phyloP scores from a whole-genome alignment of 1,284 basidiomycete genomes.

The Ceratobasidium sp. region DNA sequence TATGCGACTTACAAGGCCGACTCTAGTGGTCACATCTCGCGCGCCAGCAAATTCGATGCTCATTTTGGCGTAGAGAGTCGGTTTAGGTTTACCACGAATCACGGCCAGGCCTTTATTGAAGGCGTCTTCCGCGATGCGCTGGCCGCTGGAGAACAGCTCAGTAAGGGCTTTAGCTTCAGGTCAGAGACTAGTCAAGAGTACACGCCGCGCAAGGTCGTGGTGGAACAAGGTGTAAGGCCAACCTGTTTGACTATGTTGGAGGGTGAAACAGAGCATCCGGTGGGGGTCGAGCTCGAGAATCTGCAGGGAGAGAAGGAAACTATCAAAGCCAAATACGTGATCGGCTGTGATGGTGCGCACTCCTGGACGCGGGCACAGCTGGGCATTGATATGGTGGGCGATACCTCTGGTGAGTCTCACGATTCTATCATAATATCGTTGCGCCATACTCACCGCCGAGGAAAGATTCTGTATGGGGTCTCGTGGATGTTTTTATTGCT shows the following conservation, averaged over 20 bases:
- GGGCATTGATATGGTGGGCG: conserved; percentile 28
- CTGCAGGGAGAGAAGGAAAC: neutral
- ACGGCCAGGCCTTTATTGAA: conserved; percentile 16
- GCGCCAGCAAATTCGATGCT: neutral
- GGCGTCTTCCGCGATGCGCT: conserved; percentile 29
- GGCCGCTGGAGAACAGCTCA: neutral
- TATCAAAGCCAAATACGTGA: conserved; percentile 24
- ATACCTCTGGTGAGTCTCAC: conserved; percentile 5
- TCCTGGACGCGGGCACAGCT: conserved; percentile 27
- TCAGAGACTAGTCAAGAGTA: neutral
- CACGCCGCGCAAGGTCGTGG: neutral
- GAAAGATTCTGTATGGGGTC: conserved; percentile 25
- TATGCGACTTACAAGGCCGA: neutral
- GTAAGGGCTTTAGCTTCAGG: neutral
- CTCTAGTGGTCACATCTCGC: neutral
- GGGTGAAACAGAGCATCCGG: neutral
- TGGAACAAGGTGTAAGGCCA: conserved; percentile 23
- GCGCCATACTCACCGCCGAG: neutral
- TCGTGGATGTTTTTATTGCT: neutral
- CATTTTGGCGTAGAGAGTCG: conserved; percentile 17
- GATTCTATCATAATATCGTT: neutral
- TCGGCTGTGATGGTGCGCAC: conserved; percentile 42
- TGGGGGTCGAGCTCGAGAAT: neutral
- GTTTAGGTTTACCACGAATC: neutral
- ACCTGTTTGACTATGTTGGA: neutral